Evolutionary conservation across 768 basidiomycete genomes (phyloP), one percentile per base, ranked within the genome.

Genomic region (Sutorius australiensis): DNA sequence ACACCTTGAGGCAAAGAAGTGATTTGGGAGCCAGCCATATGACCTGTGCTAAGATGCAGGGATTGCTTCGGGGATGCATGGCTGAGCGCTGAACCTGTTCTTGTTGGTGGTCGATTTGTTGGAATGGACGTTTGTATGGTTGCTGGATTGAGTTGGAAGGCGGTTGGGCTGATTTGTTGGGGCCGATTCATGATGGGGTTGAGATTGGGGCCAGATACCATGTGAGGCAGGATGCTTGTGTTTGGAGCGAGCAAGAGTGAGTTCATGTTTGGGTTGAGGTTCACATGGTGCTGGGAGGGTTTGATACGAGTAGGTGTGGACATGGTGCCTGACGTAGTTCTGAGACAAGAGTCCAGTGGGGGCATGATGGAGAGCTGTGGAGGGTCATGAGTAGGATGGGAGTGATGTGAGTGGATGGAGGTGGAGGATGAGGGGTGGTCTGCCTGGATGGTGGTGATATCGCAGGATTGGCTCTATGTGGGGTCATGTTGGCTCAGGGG

Each of bases 1-100:
- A 54, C 8, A 9, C 54, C 53, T 11, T 55, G 37, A 36, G 45
- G 59, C 28, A 57, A 21, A 21, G 50, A 24, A 30, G 49, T 47
- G 51, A 66, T 54, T 30, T 46, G 51, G 0, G 32, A 11, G 24
- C 43, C 51, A 28, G 51, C 46, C 54, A 66, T 61, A 0, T 46
- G 51, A 1, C 58, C 59, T 41, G 63, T 45, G n/a, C 54, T 19
- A 58, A 63, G 34, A 24, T 62, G 59, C 1, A 66, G 67, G 0
- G 68, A 64, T 1, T 68, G 66, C 43, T 66, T 68, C 9, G 67
- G 68, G 14, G 67, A 68, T 11, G 46, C 48, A n/a, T 57, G 59
- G 4, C 65, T 61, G 37, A 54, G 60, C 0, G 68, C 66, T n/a
- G 67, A 70, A n/a, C 60, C 68, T 0, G 66, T 58, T 44, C 67